Evolutionary conservation across 2,329 filamentous ascomycete genomes (phyloP).

Genomic region (Huntiella abstrusa): DNA sequence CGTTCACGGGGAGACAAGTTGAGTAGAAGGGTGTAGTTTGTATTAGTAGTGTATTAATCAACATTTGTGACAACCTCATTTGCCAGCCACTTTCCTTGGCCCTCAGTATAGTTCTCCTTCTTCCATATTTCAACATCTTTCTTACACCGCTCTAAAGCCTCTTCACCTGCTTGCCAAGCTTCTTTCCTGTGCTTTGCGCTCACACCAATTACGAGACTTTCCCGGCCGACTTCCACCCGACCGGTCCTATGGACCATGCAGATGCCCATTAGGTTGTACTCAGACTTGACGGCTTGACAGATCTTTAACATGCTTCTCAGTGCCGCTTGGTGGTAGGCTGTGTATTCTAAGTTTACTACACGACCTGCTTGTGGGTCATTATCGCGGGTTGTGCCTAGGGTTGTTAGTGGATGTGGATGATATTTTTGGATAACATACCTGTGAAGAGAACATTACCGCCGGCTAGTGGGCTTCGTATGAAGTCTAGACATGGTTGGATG

Average conservation of each 20-base stretch:
- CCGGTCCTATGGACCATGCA: constrained; percentile 74
- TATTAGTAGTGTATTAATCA: constrained; percentile 19
- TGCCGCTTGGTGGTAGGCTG: constrained; percentile 52
- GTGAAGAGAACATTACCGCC: constrained; percentile 63
- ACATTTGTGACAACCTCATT: constrained; percentile 52
- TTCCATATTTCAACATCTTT: constrained; percentile 89
- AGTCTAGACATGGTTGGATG: too few species aligned
- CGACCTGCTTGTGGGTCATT: constrained; percentile 17
- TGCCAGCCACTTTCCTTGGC: constrained; percentile 68
- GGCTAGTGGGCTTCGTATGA: constrained; percentile 51
- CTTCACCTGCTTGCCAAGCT: constrained; percentile 76
- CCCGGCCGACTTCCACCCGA: constrained; percentile 71
- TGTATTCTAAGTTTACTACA: constrained; percentile 60
- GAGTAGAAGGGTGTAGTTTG: neutral
- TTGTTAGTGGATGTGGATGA: constrained; percentile 11
- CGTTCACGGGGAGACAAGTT: constrained; percentile 7
- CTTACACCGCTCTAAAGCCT: constrained; percentile 76
- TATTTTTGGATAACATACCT: constrained; percentile 26
- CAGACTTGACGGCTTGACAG: constrained; percentile 33
- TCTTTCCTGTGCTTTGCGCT: constrained; percentile 66
- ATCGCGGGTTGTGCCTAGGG: constrained; percentile 54
- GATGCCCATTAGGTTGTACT: constrained; percentile 51
- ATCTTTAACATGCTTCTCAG: constrained; percentile 50
- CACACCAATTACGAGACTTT: constrained; percentile 80
- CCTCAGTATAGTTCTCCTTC: constrained; percentile 65